Conservation (phyloP, 805 yeast genomes). For the Saccharomycopsis sp. region DNA sequence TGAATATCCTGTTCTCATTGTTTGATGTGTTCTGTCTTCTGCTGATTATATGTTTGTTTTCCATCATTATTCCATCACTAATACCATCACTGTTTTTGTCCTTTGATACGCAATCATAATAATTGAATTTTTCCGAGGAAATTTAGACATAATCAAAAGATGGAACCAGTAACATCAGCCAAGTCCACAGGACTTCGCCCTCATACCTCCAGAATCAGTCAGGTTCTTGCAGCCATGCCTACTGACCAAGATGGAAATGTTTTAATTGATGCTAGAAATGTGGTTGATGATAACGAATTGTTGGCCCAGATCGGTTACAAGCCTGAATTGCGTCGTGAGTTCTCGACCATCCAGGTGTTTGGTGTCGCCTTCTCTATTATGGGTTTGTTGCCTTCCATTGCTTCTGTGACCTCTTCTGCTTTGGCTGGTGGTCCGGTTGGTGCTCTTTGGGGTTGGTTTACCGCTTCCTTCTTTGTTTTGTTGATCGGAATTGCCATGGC, state of each 20-base stretch:
- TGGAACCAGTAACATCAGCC: not conserved
- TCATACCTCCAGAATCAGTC: constrained; percentile 1
- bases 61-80: not conserved
- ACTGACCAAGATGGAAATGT: not conserved
- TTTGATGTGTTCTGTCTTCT: not conserved
- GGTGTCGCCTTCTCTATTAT: constrained; percentile 68
- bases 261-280: not conserved
- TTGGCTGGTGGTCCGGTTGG: constrained; percentile 59
- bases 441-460: constrained; percentile 69
- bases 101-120: not conserved
- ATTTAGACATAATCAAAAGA: not conserved
- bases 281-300: not conserved
- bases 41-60: not conserved
- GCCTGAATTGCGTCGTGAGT: constrained; percentile 57
- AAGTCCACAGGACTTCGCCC: constrained; percentile 1
- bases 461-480: constrained; percentile 49
- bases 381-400: constrained; percentile 62
- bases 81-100: not conserved
- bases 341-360: constrained; percentile 56
- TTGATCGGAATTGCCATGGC: constrained; percentile 58
- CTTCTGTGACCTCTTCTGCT: constrained; percentile 48
- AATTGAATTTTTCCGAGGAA: not conserved
- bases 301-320: constrained; percentile 47
- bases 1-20: not conserved
- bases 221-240: not conserved